These are phyloP conservation scores for Vitellaria paradoxa DNA, from an alignment of 179 eudicot genomes.

Conservation along the genomic window DNA sequence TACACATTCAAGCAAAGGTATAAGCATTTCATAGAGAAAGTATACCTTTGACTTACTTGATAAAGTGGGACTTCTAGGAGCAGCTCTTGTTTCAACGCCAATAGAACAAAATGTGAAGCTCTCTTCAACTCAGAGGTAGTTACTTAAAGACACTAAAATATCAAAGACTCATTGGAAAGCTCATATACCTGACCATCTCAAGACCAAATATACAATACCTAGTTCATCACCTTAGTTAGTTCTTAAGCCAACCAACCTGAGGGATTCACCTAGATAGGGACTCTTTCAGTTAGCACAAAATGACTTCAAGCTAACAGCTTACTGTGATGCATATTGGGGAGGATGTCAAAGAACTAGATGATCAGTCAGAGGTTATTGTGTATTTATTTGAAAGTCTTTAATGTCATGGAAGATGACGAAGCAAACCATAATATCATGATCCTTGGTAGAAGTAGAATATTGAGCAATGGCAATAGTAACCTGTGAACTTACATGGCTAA, in stretches of 20 bases:
- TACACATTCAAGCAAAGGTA: background rate
- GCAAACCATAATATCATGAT: background rate
- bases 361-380: background rate
- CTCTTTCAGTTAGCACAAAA: no score
- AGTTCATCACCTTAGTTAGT: background rate
- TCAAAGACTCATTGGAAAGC: background rate
- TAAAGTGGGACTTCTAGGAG: background rate
- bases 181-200: background rate
- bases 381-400: background rate
- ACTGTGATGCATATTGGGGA: background rate
- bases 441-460: background rate
- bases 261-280: background rate
- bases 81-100: background rate
- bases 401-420: constrained; percentile 6
- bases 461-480: background rate
- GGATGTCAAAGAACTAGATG: background rate
- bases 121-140: background rate
- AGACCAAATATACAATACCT: background rate
- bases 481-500: background rate
- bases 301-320: no score
- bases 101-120: background rate
- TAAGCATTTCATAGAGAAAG: background rate
- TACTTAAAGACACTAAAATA: background rate
- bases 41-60: background rate
- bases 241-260: background rate